Percentiles rank a stretch among this genome's conserved stretches.
phyloP scores from a whole-genome alignment of 2,329 filamentous ascomycete genomes.

The Diaporthe sp. region DNA sequence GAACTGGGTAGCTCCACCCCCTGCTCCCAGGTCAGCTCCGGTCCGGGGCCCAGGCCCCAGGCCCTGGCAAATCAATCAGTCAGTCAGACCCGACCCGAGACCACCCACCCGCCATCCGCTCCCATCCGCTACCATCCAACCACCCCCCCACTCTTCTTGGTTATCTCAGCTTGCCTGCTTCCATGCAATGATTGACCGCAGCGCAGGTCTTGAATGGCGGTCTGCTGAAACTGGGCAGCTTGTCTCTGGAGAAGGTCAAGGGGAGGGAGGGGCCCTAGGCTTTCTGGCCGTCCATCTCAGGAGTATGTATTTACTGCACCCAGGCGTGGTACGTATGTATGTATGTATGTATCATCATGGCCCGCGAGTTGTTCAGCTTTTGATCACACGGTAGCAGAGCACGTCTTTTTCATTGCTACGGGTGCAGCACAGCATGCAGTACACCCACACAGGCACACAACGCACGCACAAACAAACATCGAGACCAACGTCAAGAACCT shows the following conservation, averaged over 20 bases:
- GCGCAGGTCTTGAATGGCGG: conserved; percentile 18
- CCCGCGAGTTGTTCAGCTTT: not conserved
- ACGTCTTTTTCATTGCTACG: conserved; percentile 5
- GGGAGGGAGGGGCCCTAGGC: not conserved
- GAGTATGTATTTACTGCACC: not conserved
- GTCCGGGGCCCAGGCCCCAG: conserved; percentile 11
- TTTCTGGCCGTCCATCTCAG: not conserved
- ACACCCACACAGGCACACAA: not conserved
- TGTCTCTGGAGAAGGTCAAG: not conserved
- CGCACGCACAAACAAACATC: not conserved
- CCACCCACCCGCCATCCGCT: conserved; percentile 23
- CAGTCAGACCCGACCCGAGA: conserved; percentile 31
- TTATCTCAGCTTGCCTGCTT: conserved; percentile 18
- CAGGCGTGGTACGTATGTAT: not conserved
- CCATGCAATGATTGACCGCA: conserved; percentile 5
- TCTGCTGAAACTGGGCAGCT: conserved; percentile 26
- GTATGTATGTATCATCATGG: not conserved
- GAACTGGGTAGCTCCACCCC: conserved; percentile 5
- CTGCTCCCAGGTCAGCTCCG: conserved; percentile 17
- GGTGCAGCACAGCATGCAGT: conserved; percentile 1
- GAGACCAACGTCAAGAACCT: conserved; percentile 29
- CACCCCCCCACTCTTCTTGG: conserved; percentile 6
- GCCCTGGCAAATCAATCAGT: conserved; percentile 7
- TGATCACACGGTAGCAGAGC: conserved; percentile 22
- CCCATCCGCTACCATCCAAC: not conserved